Evolutionary conservation across 2,329 filamentous ascomycete genomes (phyloP), one percentile per base, ranked within the genome.

Genomic region (Paecilomyces dactylethromorphus): DNA sequence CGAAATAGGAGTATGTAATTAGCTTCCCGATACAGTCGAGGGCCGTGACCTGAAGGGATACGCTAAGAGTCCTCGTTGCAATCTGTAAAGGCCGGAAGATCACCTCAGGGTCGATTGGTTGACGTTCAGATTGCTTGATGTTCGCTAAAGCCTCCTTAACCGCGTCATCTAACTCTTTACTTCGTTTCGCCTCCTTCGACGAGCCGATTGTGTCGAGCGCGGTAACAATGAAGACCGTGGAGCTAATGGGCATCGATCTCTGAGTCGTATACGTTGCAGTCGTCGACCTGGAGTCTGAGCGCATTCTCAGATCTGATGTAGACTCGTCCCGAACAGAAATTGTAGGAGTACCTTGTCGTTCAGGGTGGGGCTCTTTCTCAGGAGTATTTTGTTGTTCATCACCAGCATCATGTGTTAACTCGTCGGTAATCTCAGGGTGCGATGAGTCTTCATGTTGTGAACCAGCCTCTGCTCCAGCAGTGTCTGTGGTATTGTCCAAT

Each of bases 21-120:
- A 99, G 87, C 80, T 99, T 99, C 69, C 95, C 94, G 68, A 99
- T 97, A 77, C 93, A 97, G 77, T 99, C 94, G 69, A 99, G 85
- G 6, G 94, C 92, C 39, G 90, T 90, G 22, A 92, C 96, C 60
- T 92, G 90, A 53, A 99, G 82, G 59, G 91, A 86, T 56, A 93
- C 88, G 68, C 91, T 97, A 67, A 87, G 85, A 10, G 91, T 89
- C 72, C 92, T 91, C 35, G 92, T 93, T 54, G 95, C 94, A 50
- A 97, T 83, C 71, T 95, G 90, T 32, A 99, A 78, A 13, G 94
- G 94, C 64, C 89, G 87, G 71, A 99, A 99, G 66, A 99, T 87
- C 58, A 96, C 80, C 73, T 97, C 92, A 33, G 95, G 92, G 69
- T 95, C 90, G 69, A 95, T 91, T 62, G 90, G 85, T 64, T 91